Percentiles rank a stretch among this genome's conserved stretches.
Evolutionary conservation across 75 land plant species (phyloP).

Genomic region (Pinus tabuliformis): DNA sequence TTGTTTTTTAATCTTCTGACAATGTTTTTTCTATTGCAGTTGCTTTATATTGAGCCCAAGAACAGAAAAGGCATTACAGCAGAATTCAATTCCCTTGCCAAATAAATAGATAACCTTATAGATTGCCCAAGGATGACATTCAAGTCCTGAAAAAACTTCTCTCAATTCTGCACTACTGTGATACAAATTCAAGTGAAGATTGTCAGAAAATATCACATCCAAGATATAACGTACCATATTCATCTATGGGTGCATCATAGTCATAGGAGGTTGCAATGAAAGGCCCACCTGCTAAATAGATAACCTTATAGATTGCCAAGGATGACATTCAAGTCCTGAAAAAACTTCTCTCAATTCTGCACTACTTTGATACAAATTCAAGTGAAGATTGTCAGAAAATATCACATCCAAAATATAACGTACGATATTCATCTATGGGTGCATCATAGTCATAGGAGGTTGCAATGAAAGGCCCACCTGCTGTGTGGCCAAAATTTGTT

Average conservation of each 20-base stretch:
- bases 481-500: constrained; percentile 88
- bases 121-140: not conserved
- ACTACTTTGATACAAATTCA: not conserved
- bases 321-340: not conserved
- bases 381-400: not conserved
- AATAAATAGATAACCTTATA: not conserved
- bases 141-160: not conserved
- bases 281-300: too few relatives aligned
- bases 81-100: not conserved
- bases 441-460: too few relatives aligned
- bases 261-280: too few relatives aligned
- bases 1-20: not conserved
- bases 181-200: not conserved
- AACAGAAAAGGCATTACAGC: not conserved
- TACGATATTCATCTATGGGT: constrained; percentile 96
- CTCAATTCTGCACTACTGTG: not conserved
- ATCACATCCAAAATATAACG: not conserved
- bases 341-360: not conserved
- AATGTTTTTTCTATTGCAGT: not conserved
- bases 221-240: constrained; percentile 56
- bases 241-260: constrained; percentile 91
- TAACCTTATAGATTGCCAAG: not conserved
- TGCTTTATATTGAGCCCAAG: not conserved
- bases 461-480: constrained; percentile 67
- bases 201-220: not conserved